phyloP scores from a whole-genome alignment of 169 alveolate species.

The Plasmodium gaboni region DNA sequence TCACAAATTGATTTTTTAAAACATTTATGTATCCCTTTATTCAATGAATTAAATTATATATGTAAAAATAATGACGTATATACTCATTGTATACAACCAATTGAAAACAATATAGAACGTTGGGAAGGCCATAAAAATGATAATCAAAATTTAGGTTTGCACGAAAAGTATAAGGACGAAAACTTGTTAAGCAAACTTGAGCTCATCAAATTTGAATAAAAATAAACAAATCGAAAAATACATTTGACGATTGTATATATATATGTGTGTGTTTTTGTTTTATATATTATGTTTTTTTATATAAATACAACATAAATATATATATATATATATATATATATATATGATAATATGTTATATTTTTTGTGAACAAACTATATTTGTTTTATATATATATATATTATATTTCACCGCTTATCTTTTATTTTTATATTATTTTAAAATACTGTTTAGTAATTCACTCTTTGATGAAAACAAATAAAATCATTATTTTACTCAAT shows the following conservation, averaged over 20 bases:
- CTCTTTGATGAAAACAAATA: too few relatives aligned
- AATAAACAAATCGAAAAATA: not conserved
- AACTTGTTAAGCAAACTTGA: slow-evolving; percentile 20
- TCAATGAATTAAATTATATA: slow-evolving; percentile 40
- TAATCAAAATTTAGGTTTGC: slow-evolving; percentile 28
- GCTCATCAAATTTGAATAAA: slow-evolving; percentile 34
- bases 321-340: not conserved
- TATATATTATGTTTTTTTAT: too few relatives aligned
- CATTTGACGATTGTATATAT: not conserved
- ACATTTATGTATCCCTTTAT: slow-evolving; percentile 64
- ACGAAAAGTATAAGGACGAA: slow-evolving; percentile 50
- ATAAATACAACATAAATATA: not conserved
- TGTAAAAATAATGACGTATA: slow-evolving; percentile 43
- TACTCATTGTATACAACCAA: slow-evolving; percentile 44
- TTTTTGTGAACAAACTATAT: not conserved
- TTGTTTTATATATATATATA: too few relatives aligned
- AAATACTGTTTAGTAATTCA: too few relatives aligned
- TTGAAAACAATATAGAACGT: slow-evolving; percentile 66
- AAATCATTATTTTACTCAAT: too few relatives aligned
- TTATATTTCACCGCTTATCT: too few relatives aligned
- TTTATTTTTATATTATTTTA: too few relatives aligned
- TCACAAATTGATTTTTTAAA: slow-evolving; percentile 83
- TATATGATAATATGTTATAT: not conserved
- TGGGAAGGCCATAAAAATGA: slow-evolving; percentile 56
- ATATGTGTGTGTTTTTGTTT: not conserved